Evolutionary conservation across 371 early-diverging fungal species (phyloP).

Genomic region (Mucor mucedo): DNA sequence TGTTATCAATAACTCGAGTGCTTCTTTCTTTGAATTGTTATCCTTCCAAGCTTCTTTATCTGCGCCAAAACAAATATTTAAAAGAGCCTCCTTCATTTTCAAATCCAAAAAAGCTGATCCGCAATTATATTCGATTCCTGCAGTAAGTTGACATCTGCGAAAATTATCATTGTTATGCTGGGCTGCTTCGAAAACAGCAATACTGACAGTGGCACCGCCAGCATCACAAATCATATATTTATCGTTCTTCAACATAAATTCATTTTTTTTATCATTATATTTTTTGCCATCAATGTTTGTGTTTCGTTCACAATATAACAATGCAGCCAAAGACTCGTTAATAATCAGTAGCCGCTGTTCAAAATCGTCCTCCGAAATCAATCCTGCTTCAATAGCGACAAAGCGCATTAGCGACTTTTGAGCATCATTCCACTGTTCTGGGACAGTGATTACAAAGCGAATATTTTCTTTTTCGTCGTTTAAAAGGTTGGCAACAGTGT

Average conservation of each 20-base stretch:
- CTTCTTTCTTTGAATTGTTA: too few species aligned
- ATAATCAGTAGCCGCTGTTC: slow-evolving; percentile 43
- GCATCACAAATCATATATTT: slow-evolving; percentile 22
- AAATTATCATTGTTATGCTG: too few species aligned
- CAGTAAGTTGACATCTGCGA: too few species aligned
- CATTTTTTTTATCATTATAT: too few species aligned
- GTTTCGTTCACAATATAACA: slow-evolving; percentile 43
- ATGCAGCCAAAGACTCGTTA: slow-evolving; percentile 51
- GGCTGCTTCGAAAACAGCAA: slow-evolving; percentile 33
- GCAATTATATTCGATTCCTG: too few species aligned
- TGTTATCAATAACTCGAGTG: too few species aligned
- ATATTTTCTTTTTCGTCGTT: slow-evolving; percentile 5
- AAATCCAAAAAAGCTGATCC: too few species aligned
- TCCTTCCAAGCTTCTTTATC: too few species aligned
- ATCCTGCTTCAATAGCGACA: slow-evolving; percentile 46
- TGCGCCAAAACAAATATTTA: too few species aligned
- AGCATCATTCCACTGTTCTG: slow-evolving; percentile 52
- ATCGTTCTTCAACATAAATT: neutral
- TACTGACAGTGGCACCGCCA: slow-evolving; percentile 48
- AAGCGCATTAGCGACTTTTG: slow-evolving; percentile 47
- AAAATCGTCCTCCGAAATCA: slow-evolving; percentile 44
- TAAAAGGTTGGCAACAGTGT: neutral
- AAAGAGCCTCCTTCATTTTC: too few species aligned
- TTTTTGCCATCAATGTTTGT: too few species aligned
- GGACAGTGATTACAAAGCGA: slow-evolving; percentile 40